phyloP scores from a whole-genome alignment of 768 basidiomycete genomes.

The Leucocoprinus sp. region DNA sequence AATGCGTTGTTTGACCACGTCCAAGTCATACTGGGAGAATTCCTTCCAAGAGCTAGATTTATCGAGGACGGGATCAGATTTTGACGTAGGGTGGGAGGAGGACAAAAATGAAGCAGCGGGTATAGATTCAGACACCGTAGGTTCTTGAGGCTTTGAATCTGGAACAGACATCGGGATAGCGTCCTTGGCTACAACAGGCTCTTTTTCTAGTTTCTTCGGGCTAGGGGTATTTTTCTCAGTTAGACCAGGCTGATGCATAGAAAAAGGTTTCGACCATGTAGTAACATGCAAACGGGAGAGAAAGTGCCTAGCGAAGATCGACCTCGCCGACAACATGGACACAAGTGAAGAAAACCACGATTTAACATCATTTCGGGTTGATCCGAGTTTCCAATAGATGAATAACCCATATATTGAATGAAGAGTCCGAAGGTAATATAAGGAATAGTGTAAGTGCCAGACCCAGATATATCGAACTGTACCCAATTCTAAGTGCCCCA shows the following conservation, averaged over 20 bases:
- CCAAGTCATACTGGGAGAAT: conserved; percentile 23
- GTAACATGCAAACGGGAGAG: conserved; percentile 1
- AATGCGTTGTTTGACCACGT: conserved; percentile 30
- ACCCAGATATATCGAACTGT: not conserved
- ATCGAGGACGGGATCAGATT: not conserved
- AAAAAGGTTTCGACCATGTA: conserved; percentile 1
- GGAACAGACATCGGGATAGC: not conserved
- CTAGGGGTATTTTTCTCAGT: not conserved
- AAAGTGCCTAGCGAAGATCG: conserved; percentile 2
- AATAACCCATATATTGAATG: not conserved
- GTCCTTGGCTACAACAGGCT: not conserved
- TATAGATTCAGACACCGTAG: not conserved
- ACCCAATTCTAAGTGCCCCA: not conserved
- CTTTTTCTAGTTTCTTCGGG: not conserved
- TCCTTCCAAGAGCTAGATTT: not conserved
- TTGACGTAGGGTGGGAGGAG: not conserved
- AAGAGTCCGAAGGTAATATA: conserved; percentile 2
- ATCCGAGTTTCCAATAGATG: not conserved
- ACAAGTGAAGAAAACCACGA: not conserved
- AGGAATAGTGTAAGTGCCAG: conserved; percentile 8
- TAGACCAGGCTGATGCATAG: not conserved
- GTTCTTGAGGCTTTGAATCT: not conserved
- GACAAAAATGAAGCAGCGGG: not conserved
- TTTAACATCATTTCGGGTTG: not conserved
- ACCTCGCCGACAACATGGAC: conserved; percentile 9